These are phyloP conservation scores for Plasmodium berghei DNA, from an alignment of 169 alveolate genomes.

Conservation along the genomic window DNA sequence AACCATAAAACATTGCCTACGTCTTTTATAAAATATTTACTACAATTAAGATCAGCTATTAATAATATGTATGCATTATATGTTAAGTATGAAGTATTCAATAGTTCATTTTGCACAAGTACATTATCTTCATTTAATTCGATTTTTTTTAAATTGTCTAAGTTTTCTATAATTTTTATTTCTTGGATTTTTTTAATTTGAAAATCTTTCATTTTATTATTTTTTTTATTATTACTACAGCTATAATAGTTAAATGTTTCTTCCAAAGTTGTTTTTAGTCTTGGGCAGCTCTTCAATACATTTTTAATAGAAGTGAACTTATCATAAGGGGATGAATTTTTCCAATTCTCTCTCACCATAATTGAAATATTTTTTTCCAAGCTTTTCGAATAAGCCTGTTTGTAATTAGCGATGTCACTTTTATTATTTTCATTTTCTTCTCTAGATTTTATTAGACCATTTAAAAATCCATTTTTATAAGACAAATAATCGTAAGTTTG, in stretches of 20 bases:
- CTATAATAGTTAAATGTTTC: conserved; percentile 81
- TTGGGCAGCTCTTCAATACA: conserved; percentile 80
- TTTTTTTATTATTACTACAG: conserved; percentile 28
- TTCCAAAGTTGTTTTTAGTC: conserved; percentile 81
- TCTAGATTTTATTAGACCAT: conserved; percentile 39
- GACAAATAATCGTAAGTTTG: conserved; percentile 74
- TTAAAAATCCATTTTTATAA: conserved; percentile 22
- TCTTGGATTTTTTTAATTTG: conserved; percentile 60
- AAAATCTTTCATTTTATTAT: conserved; percentile 48
- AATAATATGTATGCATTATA: conserved; percentile 79
- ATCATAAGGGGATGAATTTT: conserved; percentile 82
- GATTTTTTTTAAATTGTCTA: conserved; percentile 53
- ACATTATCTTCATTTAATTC: conserved; percentile 51
- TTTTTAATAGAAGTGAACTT: conserved; percentile 79
- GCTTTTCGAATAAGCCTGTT: not conserved
- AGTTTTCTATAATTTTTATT: conserved; percentile 61
- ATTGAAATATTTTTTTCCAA: conserved; percentile 35
- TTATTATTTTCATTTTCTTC: not conserved
- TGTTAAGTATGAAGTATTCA: conserved; percentile 67
- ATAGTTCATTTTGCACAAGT: conserved; percentile 24
- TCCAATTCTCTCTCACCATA: conserved; percentile 80
- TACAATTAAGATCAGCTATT: conserved; percentile 72
- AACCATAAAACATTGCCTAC: conserved; percentile 76
- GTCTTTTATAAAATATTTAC: conserved; percentile 76
- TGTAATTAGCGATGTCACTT: no score